phyloP scores from a whole-genome alignment of 345 rosid species.

The Aquilaria sinensis region DNA sequence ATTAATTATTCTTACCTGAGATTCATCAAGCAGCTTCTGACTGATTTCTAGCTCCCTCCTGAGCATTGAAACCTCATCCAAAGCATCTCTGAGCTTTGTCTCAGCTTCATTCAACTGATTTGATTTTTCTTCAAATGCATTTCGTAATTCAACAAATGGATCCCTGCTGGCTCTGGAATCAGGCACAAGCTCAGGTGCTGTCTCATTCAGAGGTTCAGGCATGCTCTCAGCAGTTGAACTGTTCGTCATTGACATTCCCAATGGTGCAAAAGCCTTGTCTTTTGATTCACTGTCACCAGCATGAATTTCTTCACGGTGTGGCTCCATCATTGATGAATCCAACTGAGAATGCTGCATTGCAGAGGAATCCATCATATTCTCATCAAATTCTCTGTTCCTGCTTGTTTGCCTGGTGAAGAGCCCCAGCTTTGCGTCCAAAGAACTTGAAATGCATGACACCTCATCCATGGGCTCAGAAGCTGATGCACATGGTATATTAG shows the following conservation, averaged over 20 bases:
- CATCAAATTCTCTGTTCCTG: constrained; percentile 87
- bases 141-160: constrained; percentile 47
- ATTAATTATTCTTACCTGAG: constrained; percentile 50
- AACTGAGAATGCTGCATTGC: constrained; percentile 56
- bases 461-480: constrained; percentile 91
- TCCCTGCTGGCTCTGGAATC: constrained; percentile 30
- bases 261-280: constrained; percentile 47
- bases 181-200: constrained; percentile 33
- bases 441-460: constrained; percentile 80
- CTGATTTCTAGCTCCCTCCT: constrained; percentile 66
- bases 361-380: constrained; percentile 92
- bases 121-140: constrained; percentile 53
- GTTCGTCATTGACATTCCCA: constrained; percentile 63
- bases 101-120: constrained; percentile 57
- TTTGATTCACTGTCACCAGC: constrained; percentile 50
- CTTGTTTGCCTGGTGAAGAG: constrained; percentile 53
- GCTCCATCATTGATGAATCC: constrained; percentile 87
- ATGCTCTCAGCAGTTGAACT: constrained; percentile 92
- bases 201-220: constrained; percentile 43
- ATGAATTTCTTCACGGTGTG: constrained; percentile 51
- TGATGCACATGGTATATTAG: constrained; percentile 37
- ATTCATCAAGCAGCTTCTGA: constrained; percentile 87
- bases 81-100: constrained; percentile 56
- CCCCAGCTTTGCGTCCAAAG: constrained; percentile 43
- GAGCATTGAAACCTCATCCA: constrained; percentile 65